phyloP scores from a whole-genome alignment of 2,329 filamentous ascomycete species.

The Fusarium sp. region DNA sequence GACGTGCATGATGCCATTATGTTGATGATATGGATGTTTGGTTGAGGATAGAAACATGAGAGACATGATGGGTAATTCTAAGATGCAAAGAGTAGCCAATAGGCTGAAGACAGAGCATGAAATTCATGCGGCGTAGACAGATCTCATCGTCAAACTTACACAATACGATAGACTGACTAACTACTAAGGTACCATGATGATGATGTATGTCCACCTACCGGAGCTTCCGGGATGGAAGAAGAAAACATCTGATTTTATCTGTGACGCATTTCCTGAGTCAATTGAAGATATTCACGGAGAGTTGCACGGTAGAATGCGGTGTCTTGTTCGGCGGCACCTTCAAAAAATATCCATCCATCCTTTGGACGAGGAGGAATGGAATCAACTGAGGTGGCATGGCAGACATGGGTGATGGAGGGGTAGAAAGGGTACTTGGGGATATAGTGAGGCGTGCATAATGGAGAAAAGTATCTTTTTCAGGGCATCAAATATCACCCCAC shows the following conservation, averaged over 20 bases:
- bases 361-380: slow-evolving; percentile 10
- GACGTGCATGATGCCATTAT: slow-evolving; percentile 30
- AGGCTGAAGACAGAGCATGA: neutral
- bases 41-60: neutral
- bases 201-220: slow-evolving; percentile 33
- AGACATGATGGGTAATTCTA: slow-evolving; percentile 6
- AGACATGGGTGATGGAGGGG: slow-evolving; percentile 27
- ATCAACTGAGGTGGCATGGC: slow-evolving; percentile 34
- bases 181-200: slow-evolving; percentile 6
- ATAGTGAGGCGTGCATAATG: neutral
- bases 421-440: slow-evolving; percentile 24
- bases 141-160: slow-evolving; percentile 29
- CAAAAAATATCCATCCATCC: slow-evolving; percentile 2
- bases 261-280: neutral
- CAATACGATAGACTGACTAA: neutral
- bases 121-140: slow-evolving; percentile 14
- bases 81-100: slow-evolving; percentile 12
- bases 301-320: slow-evolving; percentile 33
- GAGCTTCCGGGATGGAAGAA: slow-evolving; percentile 33
- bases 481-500: slow-evolving; percentile 39
- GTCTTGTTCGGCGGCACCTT: slow-evolving; percentile 34
- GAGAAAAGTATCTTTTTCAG: slow-evolving; percentile 28
- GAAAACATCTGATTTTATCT: slow-evolving; percentile 16
- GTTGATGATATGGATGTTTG: slow-evolving; percentile 12
- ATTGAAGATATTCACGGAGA: slow-evolving; percentile 23